Base-by-base conservation (phyloP, 2,329 filamentous ascomycete genomes). In the Furcasterigmium sp. region DNA sequence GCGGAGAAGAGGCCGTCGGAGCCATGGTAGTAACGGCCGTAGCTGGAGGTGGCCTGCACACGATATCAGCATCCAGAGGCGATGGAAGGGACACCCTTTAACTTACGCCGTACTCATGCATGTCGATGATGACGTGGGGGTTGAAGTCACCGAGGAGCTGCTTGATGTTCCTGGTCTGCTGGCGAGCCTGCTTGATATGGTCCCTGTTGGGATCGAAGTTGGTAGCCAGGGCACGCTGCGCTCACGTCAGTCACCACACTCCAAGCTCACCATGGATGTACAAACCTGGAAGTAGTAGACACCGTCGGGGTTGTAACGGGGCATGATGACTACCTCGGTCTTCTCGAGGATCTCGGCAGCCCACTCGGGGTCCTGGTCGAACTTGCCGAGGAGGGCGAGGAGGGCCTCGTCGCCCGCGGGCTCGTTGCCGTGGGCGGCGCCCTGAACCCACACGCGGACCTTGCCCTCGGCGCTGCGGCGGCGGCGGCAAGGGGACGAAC, bases 131-230 rank as follows among this genome's bases (percentile, higher is more conserved):
- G 15, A 62, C 51, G 11, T 62, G 59, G 0, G 60, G 60, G 8
- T 44, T 46, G 39, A 57, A 62, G 7, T 54, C 47, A 8, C 41
- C 51, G 4, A 61, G 49, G 0, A 61, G 41, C 19, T 49, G 30
- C 46, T 63, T 62, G 30, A 62, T 58, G 17, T 53, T 45, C 7
- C 55, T 51, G 0, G 60, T 62, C 39, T 63, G 59, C 44, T 59
- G 51, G 6, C 60, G 52, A 3, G 56, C 59, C 1, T 62, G 53
- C 21, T 60, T 63, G 3, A 54, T 53, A 13, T 62, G 59, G 17
- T 62, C 60, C 1, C 60, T 54, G 43, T 62, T 62, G 2, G 60
- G 60, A 20, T 62, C 60, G 8, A 53, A 56, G 36, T 56, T 58
- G 1, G 56, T 54, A 0, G 60, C 53, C 2, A 62, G 42, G 0